Conservation (phyloP, 2,329 filamentous ascomycete genomes). For the Xylariaceae sp. region DNA sequence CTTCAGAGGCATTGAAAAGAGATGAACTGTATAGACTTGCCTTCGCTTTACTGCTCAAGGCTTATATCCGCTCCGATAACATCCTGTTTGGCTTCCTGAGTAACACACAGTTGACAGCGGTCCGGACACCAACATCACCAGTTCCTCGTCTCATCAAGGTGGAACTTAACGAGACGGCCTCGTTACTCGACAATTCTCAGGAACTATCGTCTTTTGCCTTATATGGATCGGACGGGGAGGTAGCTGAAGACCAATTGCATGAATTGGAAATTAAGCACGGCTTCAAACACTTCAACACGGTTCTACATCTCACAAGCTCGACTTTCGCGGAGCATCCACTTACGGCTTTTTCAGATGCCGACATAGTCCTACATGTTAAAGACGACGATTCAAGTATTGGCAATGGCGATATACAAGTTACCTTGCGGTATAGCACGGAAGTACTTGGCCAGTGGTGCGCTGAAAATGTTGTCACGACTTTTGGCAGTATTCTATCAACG, state of each 20-base stretch:
- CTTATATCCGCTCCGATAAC: constrained; percentile 1
- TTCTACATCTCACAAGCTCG: neutral
- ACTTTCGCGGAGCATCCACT: neutral
- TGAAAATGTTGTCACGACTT: constrained; percentile 1
- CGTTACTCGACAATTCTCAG: constrained; percentile 1
- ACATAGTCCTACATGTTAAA: neutral
- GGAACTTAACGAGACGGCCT: neutral
- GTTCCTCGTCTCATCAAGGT: neutral
- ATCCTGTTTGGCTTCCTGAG: constrained; percentile 1
- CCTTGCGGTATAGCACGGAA: constrained; percentile 3
- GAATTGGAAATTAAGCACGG: constrained; percentile 1
- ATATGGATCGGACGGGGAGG: neutral
- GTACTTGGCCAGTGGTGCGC: constrained; percentile 2
- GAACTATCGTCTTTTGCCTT: neutral
- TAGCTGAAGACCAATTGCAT: neutral
- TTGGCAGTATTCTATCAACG: neutral
- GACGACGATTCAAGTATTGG: neutral
- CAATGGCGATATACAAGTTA: neutral
- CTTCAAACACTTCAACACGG: constrained; percentile 1
- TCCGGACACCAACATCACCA: neutral
- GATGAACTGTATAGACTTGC: neutral
- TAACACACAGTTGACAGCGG: neutral
- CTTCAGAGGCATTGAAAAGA: neutral
- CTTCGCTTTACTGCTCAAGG: constrained; percentile 1
- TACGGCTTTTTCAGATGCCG: neutral